These are phyloP conservation scores for Hydnomerulius pinastri DNA, from an alignment of 768 basidiomycete genomes.

Conservation along the genomic window DNA sequence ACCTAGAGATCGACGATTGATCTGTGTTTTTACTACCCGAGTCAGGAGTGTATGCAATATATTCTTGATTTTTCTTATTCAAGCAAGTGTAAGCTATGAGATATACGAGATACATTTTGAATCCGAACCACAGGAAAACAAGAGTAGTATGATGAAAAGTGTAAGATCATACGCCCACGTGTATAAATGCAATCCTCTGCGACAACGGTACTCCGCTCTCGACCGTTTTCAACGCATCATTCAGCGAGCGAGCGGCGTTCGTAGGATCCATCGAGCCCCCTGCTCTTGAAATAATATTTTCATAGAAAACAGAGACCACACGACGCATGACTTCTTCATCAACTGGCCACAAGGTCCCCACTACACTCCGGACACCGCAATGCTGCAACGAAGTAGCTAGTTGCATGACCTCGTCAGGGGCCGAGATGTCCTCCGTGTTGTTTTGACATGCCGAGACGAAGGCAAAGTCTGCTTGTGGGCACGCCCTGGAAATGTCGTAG, in stretches of 20 bases:
- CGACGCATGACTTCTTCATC: slow-evolving; percentile 25
- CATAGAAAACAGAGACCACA: slow-evolving; percentile 24
- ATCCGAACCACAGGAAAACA: not conserved
- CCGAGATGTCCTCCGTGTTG: slow-evolving; percentile 16
- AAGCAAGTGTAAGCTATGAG: not conserved
- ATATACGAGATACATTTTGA: not conserved
- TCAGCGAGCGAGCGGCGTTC: slow-evolving; percentile 20
- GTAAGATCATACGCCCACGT: slow-evolving; percentile 25
- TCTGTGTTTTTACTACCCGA: slow-evolving; percentile 7
- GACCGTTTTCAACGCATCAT: slow-evolving; percentile 16
- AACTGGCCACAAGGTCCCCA: slow-evolving; percentile 38
- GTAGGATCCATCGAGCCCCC: slow-evolving; percentile 12
- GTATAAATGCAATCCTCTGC: slow-evolving; percentile 30
- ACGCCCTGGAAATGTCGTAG: slow-evolving; percentile 22
- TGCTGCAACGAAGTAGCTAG: slow-evolving; percentile 35
- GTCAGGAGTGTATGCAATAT: slow-evolving; percentile 15
- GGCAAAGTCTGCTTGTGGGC: slow-evolving; percentile 34
- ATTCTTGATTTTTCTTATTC: slow-evolving; percentile 1
- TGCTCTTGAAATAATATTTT: slow-evolving; percentile 14
- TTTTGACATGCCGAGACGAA: slow-evolving; percentile 36
- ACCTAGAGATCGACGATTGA: slow-evolving; percentile 73
- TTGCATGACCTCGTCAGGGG: slow-evolving; percentile 36
- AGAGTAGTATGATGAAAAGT: not conserved
- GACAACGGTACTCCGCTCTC: slow-evolving; percentile 17
- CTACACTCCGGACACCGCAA: slow-evolving; percentile 32